Base-by-base conservation (phyloP, 768 basidiomycete genomes). In the Leccinum boreale region DNA sequence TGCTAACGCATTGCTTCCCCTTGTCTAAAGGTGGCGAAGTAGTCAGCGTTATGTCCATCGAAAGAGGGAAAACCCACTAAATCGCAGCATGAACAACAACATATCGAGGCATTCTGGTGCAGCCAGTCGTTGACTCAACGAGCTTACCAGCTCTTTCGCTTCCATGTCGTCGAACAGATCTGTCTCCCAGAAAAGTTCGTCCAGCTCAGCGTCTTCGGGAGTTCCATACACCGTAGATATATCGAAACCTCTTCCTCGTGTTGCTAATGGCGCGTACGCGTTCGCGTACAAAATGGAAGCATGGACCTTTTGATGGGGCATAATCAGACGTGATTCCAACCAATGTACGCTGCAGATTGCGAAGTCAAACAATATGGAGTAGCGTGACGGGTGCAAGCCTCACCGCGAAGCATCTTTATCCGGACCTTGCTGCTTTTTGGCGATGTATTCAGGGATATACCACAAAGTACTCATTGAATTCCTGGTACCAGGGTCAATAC, bases 1-100 rank as follows among this genome's bases (percentile, higher is more conserved):
- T 54, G 44, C 61, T 60, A 33, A 67, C 50, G 24, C 59, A 65
- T 57, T 61, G 45, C 24, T 58, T 67, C 14, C 66, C 66, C 44
- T 68, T 57, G 39, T 58, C 63, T 65, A 47, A 47, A 52, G 3
- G 35, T 3, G 23, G 19, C 10, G 19, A 8, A 39, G 5, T 59
- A 1, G 50, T 26, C 28, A 39, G 8, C 9, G 36, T 49, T 23
- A 3, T 35, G 17, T 1, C 9, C 11, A 50, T 24, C 14, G 17
- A 44, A 28, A 35, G 17, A n/a, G 8, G 48, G 8, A 8, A 29
- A 9, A 49, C 28, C 29, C n/a, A 49, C 48, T 49, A 28, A 49
- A 49, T 49, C 48, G 23, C 10, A 47, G 14, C 46, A 47, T 47
- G 21, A 47, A 47, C 46, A 47, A 15, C 23, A 47, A 8, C 46